Evolutionary conservation across 2,329 filamentous ascomycete genomes (phyloP).

Genomic region (Microsporum ferrugineum): DNA sequence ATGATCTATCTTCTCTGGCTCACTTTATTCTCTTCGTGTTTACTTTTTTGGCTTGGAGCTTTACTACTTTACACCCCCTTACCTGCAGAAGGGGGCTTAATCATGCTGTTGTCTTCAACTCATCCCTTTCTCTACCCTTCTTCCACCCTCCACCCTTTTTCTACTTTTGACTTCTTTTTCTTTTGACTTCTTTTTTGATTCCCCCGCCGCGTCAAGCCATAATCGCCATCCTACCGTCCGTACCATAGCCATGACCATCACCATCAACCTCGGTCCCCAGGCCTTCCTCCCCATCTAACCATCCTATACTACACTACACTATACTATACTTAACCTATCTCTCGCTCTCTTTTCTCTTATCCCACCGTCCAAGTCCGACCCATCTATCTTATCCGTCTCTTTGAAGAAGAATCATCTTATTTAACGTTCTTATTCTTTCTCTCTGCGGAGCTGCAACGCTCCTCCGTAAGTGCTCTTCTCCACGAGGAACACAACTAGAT

Average conservation of each 20-base stretch:
- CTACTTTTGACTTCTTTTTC: background rate
- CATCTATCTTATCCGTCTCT: background rate
- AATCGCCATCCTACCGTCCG: background rate
- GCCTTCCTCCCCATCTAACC: background rate
- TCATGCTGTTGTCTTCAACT: background rate
- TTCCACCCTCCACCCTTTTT: background rate
- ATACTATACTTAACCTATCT: background rate
- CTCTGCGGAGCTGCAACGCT: too few species aligned
- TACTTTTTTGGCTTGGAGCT: background rate
- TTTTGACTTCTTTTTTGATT: background rate
- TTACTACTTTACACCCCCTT: background rate
- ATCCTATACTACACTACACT: constrained; percentile 5
- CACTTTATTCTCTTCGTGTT: constrained; percentile 16
- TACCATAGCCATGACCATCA: background rate
- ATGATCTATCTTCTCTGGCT: constrained; percentile 21
- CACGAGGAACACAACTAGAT: too few species aligned
- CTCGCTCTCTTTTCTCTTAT: constrained; percentile 2
- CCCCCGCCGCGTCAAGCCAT: background rate
- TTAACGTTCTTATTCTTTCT: too few species aligned
- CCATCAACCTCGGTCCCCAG: background rate
- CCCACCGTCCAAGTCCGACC: background rate
- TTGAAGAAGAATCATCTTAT: too few species aligned
- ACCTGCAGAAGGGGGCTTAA: background rate
- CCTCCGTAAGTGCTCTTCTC: too few species aligned
- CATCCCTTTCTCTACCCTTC: background rate